Conservation (phyloP, 441 rosid species). For the Sinapis alba region DNA sequence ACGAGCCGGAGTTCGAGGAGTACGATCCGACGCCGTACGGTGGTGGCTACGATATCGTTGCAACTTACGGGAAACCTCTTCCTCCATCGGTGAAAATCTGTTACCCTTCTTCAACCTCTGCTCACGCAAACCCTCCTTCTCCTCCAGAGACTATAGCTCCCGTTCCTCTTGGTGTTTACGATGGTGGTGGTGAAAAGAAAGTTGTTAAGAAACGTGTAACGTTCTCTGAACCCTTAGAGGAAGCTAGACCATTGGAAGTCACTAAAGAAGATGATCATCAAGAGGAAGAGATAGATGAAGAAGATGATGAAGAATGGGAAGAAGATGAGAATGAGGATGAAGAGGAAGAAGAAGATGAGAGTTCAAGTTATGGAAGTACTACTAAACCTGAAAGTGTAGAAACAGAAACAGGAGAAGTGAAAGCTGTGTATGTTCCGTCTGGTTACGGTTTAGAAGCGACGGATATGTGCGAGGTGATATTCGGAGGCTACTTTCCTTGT, state of each 20-base stretch:
- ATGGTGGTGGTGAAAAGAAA: constrained; percentile 34
- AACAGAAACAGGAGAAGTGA: constrained; percentile 25
- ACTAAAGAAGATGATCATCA: not conserved
- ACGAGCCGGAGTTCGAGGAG: constrained; percentile 58
- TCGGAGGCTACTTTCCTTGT: constrained; percentile 90
- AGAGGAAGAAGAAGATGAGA: constrained; percentile 1
- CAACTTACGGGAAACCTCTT: constrained; percentile 69
- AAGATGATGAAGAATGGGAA: constrained; percentile 14
- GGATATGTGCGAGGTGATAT: constrained; percentile 76
- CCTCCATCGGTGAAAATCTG: constrained; percentile 64
- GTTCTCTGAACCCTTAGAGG: constrained; percentile 35
- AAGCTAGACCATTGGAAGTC: constrained; percentile 25
- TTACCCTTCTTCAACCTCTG: constrained; percentile 59
- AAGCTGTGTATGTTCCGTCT: constrained; percentile 49
- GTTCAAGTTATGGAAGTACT: constrained; percentile 3
- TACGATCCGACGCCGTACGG: constrained; percentile 76
- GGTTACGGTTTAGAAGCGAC: constrained; percentile 82
- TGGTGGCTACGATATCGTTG: constrained; percentile 66
- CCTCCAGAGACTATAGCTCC: constrained; percentile 39
- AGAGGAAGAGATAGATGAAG: not conserved
- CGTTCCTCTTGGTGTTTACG: constrained; percentile 38
- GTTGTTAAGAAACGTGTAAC: constrained; percentile 36
- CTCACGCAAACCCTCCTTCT: constrained; percentile 31
- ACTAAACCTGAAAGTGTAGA: constrained; percentile 21
- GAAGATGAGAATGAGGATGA: not conserved